These are phyloP conservation scores for Tricholoma flavovirens DNA, from an alignment of 768 basidiomycete species.

Conservation along the genomic window DNA sequence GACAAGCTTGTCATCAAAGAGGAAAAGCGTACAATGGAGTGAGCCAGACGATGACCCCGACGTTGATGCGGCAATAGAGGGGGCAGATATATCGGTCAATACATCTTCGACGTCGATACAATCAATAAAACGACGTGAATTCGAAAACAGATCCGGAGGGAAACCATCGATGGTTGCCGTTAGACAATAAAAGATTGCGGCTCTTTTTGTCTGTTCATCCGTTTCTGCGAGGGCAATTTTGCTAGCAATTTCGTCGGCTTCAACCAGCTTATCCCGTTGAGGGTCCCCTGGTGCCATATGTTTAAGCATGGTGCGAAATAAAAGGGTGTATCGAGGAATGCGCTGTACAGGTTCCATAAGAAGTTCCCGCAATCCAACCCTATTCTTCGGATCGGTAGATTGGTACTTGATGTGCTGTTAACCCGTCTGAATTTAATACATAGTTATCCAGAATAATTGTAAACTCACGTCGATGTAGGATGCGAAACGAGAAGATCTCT, in stretches of 20 bases:
- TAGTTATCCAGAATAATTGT: conserved; percentile 1
- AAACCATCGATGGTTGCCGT: conserved; percentile 85
- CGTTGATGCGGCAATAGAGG: conserved; percentile 32
- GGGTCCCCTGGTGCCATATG: conserved; percentile 75
- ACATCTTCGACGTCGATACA: conserved; percentile 91
- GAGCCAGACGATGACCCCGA: conserved; percentile 33
- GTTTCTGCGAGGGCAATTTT: conserved; percentile 89
- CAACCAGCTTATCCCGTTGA: conserved; percentile 70
- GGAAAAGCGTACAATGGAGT: conserved; percentile 82
- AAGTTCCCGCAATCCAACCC: conserved; percentile 84
- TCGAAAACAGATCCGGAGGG: conserved; percentile 85
- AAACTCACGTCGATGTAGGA: conserved; percentile 80
- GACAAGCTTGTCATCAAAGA: conserved; percentile 93
- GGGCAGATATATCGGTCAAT: conserved; percentile 43
- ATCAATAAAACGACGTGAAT: conserved; percentile 82
- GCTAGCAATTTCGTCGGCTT: conserved; percentile 84
- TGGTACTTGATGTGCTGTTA: conserved; percentile 82
- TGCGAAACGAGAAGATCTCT: conserved; percentile 74
- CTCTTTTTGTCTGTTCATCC: conserved; percentile 86
- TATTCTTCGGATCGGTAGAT: conserved; percentile 65
- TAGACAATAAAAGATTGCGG: conserved; percentile 82
- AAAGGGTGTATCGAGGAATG: conserved; percentile 88
- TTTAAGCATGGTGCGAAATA: conserved; percentile 91
- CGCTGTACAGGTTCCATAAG: conserved; percentile 97
- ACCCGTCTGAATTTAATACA: conserved; percentile 5